Base-by-base conservation (phyloP, 2,329 filamentous ascomycete species). In the Cryphonectria japonica region DNA sequence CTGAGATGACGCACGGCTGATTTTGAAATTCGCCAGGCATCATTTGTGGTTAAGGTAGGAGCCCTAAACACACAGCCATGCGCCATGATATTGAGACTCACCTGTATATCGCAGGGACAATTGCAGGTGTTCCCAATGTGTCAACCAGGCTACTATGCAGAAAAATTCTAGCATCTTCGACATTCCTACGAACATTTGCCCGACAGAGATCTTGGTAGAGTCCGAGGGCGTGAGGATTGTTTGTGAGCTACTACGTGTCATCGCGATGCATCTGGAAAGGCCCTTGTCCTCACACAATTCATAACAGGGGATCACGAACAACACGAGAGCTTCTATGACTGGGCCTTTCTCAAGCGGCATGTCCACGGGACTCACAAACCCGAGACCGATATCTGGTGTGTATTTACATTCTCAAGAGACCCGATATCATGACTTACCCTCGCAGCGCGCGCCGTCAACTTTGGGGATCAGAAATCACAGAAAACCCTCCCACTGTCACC, bases 121-220 rank as follows among this genome's bases (percentile, higher is more conserved):
- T 76, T 95, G 92, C 77, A 90, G 89, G 71, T 95, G 92, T 77
- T 76, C 79, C 1, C 78, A 82, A 72, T 94, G 92, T 77, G 85
- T 92, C 34, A 91, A 94, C 78, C 87, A 87, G 70, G 87, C 90
- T 72, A 95, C 92, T 5, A 88, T 85, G 78, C 92, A 95, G 79
- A 84, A 91, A 37, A 86, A 87, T 66, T 84, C 92, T 69, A 86
- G 93, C 76, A 93, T 89, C 0, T 93, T 93, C 75, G 83, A 86
- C 70, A 89, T 92, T 67, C 81, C 85, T 0, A 61, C 76, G 22
- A 78, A 86, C 69, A 80, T 88, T 66, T 76, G 77, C 1, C 78
- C 82, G 14, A 72, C 74, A 1, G 64, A 77, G 1, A 77, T 85
- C 7, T 74, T 75, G 60, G 72, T 79, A 22, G 77, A 78, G 8